Percentiles rank a stretch among this genome's conserved stretches.
phyloP scores from a whole-genome alignment of 2,329 filamentous ascomycete species.

The Rhinocladiella similis region DNA sequence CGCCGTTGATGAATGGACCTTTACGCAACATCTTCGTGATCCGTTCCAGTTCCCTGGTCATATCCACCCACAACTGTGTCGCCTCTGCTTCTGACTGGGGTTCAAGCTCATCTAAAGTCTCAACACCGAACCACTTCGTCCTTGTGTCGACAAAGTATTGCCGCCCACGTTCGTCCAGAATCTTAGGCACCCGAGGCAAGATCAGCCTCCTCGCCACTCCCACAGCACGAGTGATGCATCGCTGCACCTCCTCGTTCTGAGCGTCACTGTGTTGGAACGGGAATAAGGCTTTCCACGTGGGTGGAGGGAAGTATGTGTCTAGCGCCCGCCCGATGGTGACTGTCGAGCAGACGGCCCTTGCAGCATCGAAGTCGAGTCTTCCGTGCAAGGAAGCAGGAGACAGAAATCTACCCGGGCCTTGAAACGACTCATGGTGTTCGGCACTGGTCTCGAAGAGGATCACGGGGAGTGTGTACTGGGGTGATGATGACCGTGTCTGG shows the following conservation, averaged over 20 bases:
- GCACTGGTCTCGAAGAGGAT: conserved; percentile 1
- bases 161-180: conserved; percentile 9
- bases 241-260: background rate
- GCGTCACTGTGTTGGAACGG: background rate
- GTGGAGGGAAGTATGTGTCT: background rate
- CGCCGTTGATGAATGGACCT: background rate
- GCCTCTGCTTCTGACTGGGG: conserved; percentile 5
- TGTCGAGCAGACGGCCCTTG: background rate
- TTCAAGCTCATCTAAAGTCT: background rate
- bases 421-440: background rate
- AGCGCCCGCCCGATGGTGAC: conserved; percentile 6
- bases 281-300: conserved; percentile 1
- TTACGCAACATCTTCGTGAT: background rate
- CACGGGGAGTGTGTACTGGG: conserved; percentile 7
- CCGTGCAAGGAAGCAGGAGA: background rate
- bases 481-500: background rate
- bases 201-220: conserved; percentile 2
- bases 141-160: conserved; percentile 11
- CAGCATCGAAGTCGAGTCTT: background rate
- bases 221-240: conserved; percentile 2
- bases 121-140: conserved; percentile 6
- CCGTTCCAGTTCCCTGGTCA: background rate
- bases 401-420: background rate
- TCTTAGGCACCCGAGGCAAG: conserved; percentile 7
- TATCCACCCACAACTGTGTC: conserved; percentile 2